A percentile compares a stretch with the other conserved stretches of the same genome.
phyloP scores from a whole-genome alignment of 2,329 filamentous ascomycete genomes.

The Beauveria sp. region DNA sequence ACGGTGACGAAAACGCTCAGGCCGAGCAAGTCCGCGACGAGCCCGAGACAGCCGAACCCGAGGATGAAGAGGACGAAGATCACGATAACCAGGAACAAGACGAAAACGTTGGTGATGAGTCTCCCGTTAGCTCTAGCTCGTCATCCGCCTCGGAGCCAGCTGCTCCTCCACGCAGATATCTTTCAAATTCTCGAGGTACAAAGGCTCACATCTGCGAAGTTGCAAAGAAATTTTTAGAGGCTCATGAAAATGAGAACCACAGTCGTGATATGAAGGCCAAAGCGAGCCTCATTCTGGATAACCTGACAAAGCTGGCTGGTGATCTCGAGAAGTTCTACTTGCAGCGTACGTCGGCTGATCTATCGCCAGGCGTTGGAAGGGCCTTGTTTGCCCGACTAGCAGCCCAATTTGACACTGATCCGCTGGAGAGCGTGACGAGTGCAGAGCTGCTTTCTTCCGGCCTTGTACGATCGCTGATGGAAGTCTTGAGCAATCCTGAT shows the following conservation, averaged over 20 bases:
- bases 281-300: slow-evolving; percentile 65
- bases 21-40: slow-evolving; percentile 39
- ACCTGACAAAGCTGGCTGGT: slow-evolving; percentile 62
- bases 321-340: slow-evolving; percentile 69
- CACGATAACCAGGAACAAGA: slow-evolving; percentile 42
- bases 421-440: slow-evolving; percentile 88
- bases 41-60: slow-evolving; percentile 39
- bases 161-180: slow-evolving; percentile 40
- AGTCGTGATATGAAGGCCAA: slow-evolving; percentile 70
- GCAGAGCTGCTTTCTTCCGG: slow-evolving; percentile 88
- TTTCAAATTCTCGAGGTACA: slow-evolving; percentile 47
- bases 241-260: slow-evolving; percentile 69
- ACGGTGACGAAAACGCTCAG: slow-evolving; percentile 30
- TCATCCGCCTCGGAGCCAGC: slow-evolving; percentile 57
- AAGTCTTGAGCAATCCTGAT: slow-evolving; percentile 69
- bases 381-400: slow-evolving; percentile 69
- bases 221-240: slow-evolving; percentile 76
- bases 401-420: slow-evolving; percentile 79
- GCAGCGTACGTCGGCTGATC: slow-evolving; percentile 38
- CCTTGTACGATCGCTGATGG: slow-evolving; percentile 74
- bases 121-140: slow-evolving; percentile 58
- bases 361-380: slow-evolving; percentile 45
- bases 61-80: slow-evolving; percentile 45
- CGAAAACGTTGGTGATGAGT: slow-evolving; percentile 46
- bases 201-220: slow-evolving; percentile 61